Evolutionary conservation across 2,329 filamentous ascomycete species (phyloP).

Genomic region (Colletotrichum lentis): DNA sequence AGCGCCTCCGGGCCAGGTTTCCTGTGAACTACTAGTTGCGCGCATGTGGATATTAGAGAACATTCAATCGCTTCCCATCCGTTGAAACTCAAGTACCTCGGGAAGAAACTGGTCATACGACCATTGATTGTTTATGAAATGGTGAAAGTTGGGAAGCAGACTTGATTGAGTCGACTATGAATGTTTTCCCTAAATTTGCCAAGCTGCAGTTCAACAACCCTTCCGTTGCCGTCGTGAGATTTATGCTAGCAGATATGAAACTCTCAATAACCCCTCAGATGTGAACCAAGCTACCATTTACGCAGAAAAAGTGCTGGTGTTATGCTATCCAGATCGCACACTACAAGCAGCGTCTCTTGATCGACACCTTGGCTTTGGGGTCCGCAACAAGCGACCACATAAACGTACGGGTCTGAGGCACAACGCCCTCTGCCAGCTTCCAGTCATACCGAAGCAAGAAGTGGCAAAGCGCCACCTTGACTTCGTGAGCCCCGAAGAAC

Average conservation of each 20-base stretch:
- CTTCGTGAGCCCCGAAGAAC: not conserved
- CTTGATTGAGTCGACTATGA: too few relatives aligned
- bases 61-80: not conserved
- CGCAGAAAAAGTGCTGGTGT: not conserved
- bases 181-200: too few relatives aligned
- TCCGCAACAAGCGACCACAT: slow-evolving; percentile 27
- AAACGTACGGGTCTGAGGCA: slow-evolving; percentile 13
- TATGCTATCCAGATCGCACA: not conserved
- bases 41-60: not conserved
- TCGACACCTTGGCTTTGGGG: slow-evolving; percentile 9
- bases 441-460: not conserved
- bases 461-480: not conserved
- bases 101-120: too few relatives aligned
- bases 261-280: too few relatives aligned
- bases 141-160: too few relatives aligned
- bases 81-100: too few relatives aligned
- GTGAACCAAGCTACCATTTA: too few relatives aligned
- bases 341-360: not conserved
- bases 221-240: too few relatives aligned
- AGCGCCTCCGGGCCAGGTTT: slow-evolving; percentile 12
- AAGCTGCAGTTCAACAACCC: too few relatives aligned
- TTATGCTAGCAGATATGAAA: too few relatives aligned
- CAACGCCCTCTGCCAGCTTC: not conserved
- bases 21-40: slow-evolving; percentile 12
- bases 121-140: too few relatives aligned